Percentiles rank a stretch among this genome's conserved stretches.
These are phyloP conservation scores for Fusarium verrucosum DNA, from an alignment of 2,329 filamentous ascomycete genomes.

Conservation along the genomic window DNA sequence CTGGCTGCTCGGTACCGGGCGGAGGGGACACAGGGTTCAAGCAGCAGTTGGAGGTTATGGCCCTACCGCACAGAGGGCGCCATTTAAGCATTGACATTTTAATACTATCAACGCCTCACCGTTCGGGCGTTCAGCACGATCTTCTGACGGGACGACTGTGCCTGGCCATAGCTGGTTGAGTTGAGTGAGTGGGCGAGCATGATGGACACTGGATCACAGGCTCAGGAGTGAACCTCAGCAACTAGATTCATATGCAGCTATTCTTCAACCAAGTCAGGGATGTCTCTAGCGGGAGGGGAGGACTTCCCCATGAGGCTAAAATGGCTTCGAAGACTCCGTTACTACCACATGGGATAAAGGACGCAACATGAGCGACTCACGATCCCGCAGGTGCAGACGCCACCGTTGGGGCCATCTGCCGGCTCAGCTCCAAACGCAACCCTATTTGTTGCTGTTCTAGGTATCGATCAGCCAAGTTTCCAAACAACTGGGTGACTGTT, in stretches of 20 bases:
- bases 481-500: slow-evolving; percentile 35
- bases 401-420: slow-evolving; percentile 28
- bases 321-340: slow-evolving; percentile 15
- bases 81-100: slow-evolving; percentile 24
- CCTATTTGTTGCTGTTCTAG: slow-evolving; percentile 38
- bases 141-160: neutral
- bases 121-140: slow-evolving; percentile 16
- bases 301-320: slow-evolving; percentile 27
- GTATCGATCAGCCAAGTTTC: slow-evolving; percentile 38
- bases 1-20: neutral
- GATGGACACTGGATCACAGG: neutral
- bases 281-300: neutral
- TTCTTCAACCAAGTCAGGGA: slow-evolving; percentile 1
- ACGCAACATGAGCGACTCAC: slow-evolving; percentile 34
- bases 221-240: neutral
- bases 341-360: slow-evolving; percentile 28
- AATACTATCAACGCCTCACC: slow-evolving; percentile 30
- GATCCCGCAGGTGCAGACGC: slow-evolving; percentile 29
- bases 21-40: neutral
- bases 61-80: slow-evolving; percentile 6
- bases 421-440: slow-evolving; percentile 13
- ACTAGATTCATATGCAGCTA: neutral
- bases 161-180: neutral
- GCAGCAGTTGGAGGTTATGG: slow-evolving; percentile 11
- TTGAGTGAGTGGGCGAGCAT: neutral